Evolutionary conservation across 2,329 filamentous ascomycete species (phyloP), one percentile per base, ranked within the genome.

Genomic region (Aspergillus alliaceus): DNA sequence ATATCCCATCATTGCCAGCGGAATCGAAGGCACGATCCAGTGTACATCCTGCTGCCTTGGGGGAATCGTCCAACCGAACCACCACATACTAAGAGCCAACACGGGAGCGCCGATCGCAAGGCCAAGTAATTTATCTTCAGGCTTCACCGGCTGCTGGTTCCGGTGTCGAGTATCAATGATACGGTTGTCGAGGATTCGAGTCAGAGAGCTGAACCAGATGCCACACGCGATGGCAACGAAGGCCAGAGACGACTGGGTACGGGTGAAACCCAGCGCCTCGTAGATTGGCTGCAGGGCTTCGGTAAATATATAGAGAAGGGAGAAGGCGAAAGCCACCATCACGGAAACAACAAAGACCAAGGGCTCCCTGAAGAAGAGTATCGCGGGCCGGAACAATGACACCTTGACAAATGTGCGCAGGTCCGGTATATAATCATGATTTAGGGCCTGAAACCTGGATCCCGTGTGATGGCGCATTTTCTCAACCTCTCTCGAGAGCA

Each of bases 231-330:
- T 70, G 1, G 76, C 70, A 11, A 80, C 60, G 53, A 80, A 80
- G 0, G 75, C 69, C 0, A 80, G 65, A 0, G 74, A 77, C 0
- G 77, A 64, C 4, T 75, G 62, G 1, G 70, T 61, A 2, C 58
- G 53, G 2, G 66, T 60, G 59, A 80, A 72, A 4, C 71, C 69
- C 51, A 76, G 63, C 4, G 68, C 66, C 29, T 68, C 54, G 62
- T 79, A 82, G 3, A 81, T 72, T 0, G 70, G 62, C 1, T 70
- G 67, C 0, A 81, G 59, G 0, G 76, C 72, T 63, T 81, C 79
- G 1, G 79, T 77, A 59, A 80, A 79, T 7, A 81, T 71, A 56
- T 81, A 82, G n/a, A 81, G 73, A 7, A 81, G 64, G 0, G 71
- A 76, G 53, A 76, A 79, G 3, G 74, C 72, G 9, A 75, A 66